phyloP scores from a whole-genome alignment of 2,329 filamentous ascomycete genomes.

The Pseudomassariella vexata region DNA sequence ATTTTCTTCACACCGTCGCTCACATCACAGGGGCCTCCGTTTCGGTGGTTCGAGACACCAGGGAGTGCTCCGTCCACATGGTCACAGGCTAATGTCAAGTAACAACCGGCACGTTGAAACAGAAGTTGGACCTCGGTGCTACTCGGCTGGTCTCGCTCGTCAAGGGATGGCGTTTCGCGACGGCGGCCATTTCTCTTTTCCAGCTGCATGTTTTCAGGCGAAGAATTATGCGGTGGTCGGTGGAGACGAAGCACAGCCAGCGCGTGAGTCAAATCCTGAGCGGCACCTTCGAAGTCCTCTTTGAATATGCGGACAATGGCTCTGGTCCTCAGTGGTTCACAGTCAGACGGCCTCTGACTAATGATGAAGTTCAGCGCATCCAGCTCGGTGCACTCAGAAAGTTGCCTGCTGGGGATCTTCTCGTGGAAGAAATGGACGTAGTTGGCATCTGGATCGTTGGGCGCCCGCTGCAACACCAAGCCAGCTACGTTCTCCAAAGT shows the following conservation, averaged over 20 bases:
- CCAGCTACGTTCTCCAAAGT: constrained; percentile 71
- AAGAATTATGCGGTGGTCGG: constrained; percentile 43
- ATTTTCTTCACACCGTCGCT: constrained; percentile 7
- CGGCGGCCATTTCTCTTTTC: constrained; percentile 30
- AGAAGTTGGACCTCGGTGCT: constrained; percentile 70
- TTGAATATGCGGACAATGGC: constrained; percentile 73
- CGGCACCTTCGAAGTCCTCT: constrained; percentile 64
- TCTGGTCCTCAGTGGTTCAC: constrained; percentile 64
- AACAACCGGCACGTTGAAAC: constrained; percentile 69
- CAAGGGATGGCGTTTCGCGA: constrained; percentile 22
- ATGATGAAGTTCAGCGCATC: constrained; percentile 64
- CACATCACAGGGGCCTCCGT: constrained; percentile 12
- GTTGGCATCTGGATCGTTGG: constrained; percentile 66
- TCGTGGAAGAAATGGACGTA: constrained; percentile 94
- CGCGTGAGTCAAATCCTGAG: constrained; percentile 63
- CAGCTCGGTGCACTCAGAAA: constrained; percentile 67
- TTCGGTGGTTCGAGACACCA: constrained; percentile 14
- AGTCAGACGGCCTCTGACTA: constrained; percentile 54
- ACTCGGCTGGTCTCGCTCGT: constrained; percentile 55
- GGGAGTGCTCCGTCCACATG: constrained; percentile 52
- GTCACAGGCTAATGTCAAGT: constrained; percentile 65
- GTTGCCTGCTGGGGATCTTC: constrained; percentile 72
- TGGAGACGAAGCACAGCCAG: constrained; percentile 50
- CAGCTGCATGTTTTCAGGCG: constrained; percentile 43
- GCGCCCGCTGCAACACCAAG: constrained; percentile 64